Conservation (phyloP, 768 basidiomycete species). For the Clathrus columnatus region DNA sequence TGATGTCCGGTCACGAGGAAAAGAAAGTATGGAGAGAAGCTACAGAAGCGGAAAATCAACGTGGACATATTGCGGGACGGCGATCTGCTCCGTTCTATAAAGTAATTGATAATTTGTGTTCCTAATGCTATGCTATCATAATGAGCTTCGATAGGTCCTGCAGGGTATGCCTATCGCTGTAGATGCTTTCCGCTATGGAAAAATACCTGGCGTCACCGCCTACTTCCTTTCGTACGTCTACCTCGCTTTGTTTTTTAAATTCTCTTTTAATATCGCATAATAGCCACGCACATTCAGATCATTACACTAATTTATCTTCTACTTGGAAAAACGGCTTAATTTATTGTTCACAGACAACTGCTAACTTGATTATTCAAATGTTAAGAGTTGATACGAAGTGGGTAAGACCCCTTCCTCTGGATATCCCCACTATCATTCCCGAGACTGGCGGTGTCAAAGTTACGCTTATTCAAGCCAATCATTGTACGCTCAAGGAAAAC, state of each 20-base stretch:
- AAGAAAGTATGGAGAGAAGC: constrained; percentile 82
- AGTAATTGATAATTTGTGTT: constrained; percentile 26
- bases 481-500: constrained; percentile 51
- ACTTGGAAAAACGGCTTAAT: constrained; percentile 89
- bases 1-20: constrained; percentile 85
- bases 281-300: constrained; percentile 95
- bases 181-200: constrained; percentile 92
- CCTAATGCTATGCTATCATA: neutral
- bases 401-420: constrained; percentile 81
- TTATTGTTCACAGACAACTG: constrained; percentile 92
- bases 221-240: constrained; percentile 79
- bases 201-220: constrained; percentile 79
- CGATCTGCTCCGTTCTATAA: constrained; percentile 93
- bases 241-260: neutral
- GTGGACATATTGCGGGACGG: constrained; percentile 38
- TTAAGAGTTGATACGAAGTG: constrained; percentile 82
- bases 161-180: constrained; percentile 98
- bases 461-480: constrained; percentile 96
- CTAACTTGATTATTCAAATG: constrained; percentile 87
- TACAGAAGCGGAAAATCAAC: constrained; percentile 40
- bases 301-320: constrained; percentile 86
- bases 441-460: constrained; percentile 79
- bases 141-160: constrained; percentile 30
- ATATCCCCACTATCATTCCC: constrained; percentile 65
- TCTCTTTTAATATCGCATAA: constrained; percentile 12